Conservation (phyloP, 176 grass and related monocot genomes). For the Phyllostachys edulis region DNA sequence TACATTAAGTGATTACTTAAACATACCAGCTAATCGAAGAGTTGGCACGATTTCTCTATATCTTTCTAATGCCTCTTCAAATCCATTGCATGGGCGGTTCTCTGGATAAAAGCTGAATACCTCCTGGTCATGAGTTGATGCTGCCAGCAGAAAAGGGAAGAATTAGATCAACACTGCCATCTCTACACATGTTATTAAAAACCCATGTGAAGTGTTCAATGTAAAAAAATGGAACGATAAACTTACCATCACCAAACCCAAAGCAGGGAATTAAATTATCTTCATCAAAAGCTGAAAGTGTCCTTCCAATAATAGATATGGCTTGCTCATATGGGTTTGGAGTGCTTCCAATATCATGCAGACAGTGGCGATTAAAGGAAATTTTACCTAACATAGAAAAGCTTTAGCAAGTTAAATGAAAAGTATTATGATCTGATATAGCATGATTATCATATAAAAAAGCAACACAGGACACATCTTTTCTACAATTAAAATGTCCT, state of each 20-base stretch:
- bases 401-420: conserved; percentile 19
- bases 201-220: conserved; percentile 6
- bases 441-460: neutral
- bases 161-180: conserved; percentile 7
- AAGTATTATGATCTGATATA: neutral
- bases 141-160: conserved; percentile 47
- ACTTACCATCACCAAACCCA: conserved; percentile 86
- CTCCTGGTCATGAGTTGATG: conserved; percentile 92
- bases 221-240: neutral
- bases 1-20: neutral
- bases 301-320: conserved; percentile 91
- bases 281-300: conserved; percentile 88
- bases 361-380: conserved; percentile 70
- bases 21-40: conserved; percentile 85
- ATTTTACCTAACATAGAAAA: conserved; percentile 61
- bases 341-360: conserved; percentile 63
- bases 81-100: conserved; percentile 70
- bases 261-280: conserved; percentile 93
- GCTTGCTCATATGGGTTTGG: conserved; percentile 94
- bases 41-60: conserved; percentile 89
- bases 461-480: neutral
- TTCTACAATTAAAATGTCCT: neutral
- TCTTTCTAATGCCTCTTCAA: conserved; percentile 83
- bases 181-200: conserved; percentile 26
- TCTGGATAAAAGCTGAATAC: conserved; percentile 96